These are phyloP conservation scores for Fusarium sp. DNA, from an alignment of 2,329 filamentous ascomycete genomes.

Conservation along the genomic window DNA sequence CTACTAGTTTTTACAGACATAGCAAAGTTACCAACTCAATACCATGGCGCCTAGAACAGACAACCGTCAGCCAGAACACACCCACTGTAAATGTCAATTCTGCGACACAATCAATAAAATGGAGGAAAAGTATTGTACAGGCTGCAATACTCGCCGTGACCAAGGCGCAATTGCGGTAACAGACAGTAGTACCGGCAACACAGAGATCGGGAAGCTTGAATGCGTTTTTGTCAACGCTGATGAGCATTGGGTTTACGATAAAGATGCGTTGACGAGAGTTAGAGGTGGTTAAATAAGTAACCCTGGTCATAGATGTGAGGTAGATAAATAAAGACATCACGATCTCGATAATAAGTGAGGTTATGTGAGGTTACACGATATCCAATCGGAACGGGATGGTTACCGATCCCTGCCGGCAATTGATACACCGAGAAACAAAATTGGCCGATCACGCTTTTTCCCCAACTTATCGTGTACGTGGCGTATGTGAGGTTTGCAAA, in stretches of 20 bases:
- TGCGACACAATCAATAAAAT: neutral
- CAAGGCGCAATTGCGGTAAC: accelerated
- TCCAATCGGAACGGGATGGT: neutral
- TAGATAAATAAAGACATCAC: no score
- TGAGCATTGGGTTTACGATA: neutral
- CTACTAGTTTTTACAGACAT: no score
- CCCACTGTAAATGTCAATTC: neutral
- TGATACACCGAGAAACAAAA: neutral
- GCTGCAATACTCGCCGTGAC: neutral
- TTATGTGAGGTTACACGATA: neutral
- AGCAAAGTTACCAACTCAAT: accelerated
- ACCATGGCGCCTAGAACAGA: neutral
- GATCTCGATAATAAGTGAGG: no score
- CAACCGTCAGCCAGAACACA: neutral
- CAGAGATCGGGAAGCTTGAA: neutral
- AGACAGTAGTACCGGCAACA: neutral
- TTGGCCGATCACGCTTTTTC: neutral
- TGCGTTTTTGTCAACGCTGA: neutral
- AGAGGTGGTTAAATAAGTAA: neutral
- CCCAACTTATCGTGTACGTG: neutral
- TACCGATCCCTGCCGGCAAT: neutral
- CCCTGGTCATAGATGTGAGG: no score
- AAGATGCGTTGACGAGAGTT: neutral
- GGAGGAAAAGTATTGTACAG: neutral
- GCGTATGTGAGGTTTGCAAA: conserved; percentile 2